Evolutionary conservation across 140 eudicot species (phyloP), one percentile per base, ranked within the genome.

Genomic region (Ambrosia hybrid): DNA sequence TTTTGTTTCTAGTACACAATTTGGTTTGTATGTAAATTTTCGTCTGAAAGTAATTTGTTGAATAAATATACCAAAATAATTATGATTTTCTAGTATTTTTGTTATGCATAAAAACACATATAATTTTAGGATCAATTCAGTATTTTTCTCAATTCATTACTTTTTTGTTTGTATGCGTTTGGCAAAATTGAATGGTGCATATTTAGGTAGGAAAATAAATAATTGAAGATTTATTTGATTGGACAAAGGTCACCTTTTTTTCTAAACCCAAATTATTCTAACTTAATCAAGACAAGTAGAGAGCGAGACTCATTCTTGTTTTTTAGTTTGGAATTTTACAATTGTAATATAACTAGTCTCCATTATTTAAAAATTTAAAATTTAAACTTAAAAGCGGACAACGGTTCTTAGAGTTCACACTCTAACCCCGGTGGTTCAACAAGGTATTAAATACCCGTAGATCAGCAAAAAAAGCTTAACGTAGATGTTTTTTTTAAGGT

Each of bases 211-310:
- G 45, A 64, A 59, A 39, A n/a, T 39, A 64, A 39, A 64, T 64
- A 39, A 64, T 39, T 64, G 34, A 15, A 38, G 52, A 41, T 39
- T 38, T 64, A 64, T 64, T 64, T 64, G 69, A 64, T 64, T 64
- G 69, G 69, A 64, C 69, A 64, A 64, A 64, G 34, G 69, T 64
- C 69, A 39, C 52, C 69, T 64, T 64, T 64, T 36, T 3, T 64
- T 11, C 53, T 14, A 7, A 64, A 64, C 52, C 17, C 52, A 10
- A 39, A 39, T 64, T 64, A 64, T 64, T 64, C 51, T 14, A 64
- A 43, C 15, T 38, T 48, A 64, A 64, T 64, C 52, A 64, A 64
- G 69, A 64, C 69, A 64, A 64, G 53, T n/a, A 38, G 69, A 39
- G 69, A 64, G 34, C 14, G 48, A 15, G 69, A 36, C 68, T 3